phyloP scores from a whole-genome alignment of 768 basidiomycete species.

The Kwoniella sp. region DNA sequence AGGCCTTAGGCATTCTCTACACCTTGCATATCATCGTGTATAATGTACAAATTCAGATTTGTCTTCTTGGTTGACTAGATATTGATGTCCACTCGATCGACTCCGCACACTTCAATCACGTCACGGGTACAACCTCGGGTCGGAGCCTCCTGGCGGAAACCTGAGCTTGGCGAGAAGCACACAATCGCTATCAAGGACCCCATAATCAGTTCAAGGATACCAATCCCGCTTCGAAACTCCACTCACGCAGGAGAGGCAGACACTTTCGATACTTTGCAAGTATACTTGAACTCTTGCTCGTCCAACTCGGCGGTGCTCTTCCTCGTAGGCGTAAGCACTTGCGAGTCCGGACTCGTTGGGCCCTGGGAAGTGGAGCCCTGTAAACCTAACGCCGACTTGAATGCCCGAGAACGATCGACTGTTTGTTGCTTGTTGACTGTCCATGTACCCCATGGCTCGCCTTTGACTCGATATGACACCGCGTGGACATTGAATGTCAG shows the following conservation, averaged over 20 bases:
- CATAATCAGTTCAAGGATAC: conserved; percentile 3
- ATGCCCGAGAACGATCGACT: not conserved
- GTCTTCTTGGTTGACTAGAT: not conserved
- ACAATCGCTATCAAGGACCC: conserved; percentile 24
- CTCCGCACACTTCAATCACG: not conserved
- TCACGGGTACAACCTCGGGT: conserved; percentile 35
- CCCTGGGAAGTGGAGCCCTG: not conserved
- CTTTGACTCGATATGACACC: conserved; percentile 55
- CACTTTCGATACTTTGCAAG: conserved; percentile 39
- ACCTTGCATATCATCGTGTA: too few relatives aligned
- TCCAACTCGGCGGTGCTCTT: conserved; percentile 10
- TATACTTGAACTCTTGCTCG: conserved; percentile 27
- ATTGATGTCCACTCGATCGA: not conserved
- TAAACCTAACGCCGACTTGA: conserved; percentile 3
- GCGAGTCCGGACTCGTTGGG: not conserved
- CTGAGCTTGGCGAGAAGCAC: conserved; percentile 43
- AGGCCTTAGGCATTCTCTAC: too few relatives aligned
- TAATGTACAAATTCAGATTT: too few relatives aligned
- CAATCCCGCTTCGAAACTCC: not conserved
- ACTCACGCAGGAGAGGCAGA: conserved; percentile 31
- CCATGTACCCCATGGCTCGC: conserved; percentile 75
- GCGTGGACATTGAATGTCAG: conserved; percentile 67
- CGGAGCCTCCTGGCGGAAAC: conserved; percentile 28
- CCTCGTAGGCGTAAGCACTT: not conserved
- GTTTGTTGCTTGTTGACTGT: conserved; percentile 47